Base-by-base conservation (phyloP, 257 asterid species). In the Agastache rugosa region DNA sequence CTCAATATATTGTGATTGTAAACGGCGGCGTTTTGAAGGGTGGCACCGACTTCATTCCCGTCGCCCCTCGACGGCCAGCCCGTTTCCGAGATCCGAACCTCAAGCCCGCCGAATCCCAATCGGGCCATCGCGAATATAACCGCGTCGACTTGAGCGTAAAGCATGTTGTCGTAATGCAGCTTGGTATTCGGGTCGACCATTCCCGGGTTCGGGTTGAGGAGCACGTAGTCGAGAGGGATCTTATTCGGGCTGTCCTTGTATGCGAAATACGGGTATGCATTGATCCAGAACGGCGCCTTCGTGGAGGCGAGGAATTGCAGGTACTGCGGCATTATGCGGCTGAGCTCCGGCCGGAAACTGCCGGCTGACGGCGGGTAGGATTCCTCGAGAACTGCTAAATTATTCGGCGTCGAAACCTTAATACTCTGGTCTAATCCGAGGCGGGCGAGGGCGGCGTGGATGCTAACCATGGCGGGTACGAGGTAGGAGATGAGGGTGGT, bases 331-430 rank as follows among this genome's bases (percentile, higher is more conserved):
- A 94, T 88, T 62, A 87, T 79, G 2, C 75, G 53, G 55, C 22
- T 72, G 14, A 94, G 84, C 54, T 84, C 93, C 5, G 78, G 61
- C 39, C 81, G 71, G 83, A 94, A 94, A 2, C 59, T 11, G 0
- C 99, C 99, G 0, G 97, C 85, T 0, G 99, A 94, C 41, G 99
- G 99, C 59, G 99, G 99, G 74, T 66, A 94, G 0, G 99, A 94
- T 8, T 80, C 78, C 5, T 77, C 73, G 6, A 94, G 82, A 39
- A 94, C 91, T 0, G 97, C 97, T 27, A 92, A 19, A 1, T 74
- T 0, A 87, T 78, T 84, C 0, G 97, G 93, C 0, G 99, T 86
- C 0, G 99, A 90, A 2, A 94, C 93, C n/a, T 86, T 80, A 20
- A 94, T 84, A 70, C 11, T 82, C 17, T 76, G 90, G 35, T 87